Evolutionary conservation across 164 flowering plant genomes (phyloP), one percentile per base, ranked within the genome.

Genomic region (Platanus orientalis): DNA sequence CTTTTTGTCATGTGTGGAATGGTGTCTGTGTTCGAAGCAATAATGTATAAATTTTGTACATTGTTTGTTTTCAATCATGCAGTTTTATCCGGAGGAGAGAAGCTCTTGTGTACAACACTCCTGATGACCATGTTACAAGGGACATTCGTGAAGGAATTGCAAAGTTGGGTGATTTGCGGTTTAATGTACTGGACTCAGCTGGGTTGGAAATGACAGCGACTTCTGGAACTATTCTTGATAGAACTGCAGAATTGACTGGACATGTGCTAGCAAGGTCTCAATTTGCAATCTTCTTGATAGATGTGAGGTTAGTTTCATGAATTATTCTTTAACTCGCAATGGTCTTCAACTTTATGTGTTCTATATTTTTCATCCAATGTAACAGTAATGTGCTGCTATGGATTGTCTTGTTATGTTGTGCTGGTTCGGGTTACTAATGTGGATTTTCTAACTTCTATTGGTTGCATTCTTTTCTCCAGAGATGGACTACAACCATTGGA

Each of bases 81-180:
- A 87, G 97, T 65, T 79, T 94, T 66, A 89, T 89, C 61, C 77
- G 88, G 57, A 84, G 97, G 73, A 88, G 99, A 73, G 97, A 94
- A 78, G 99, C 97, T 60, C 95, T 91, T 67, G 99, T 91, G 20
- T 94, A 83, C 76, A 89, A 94, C 66, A 91, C 97, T 11, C 97
- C 97, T 44, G 89, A 73, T 71, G 99, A 83, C 71, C 99, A 94
- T 80, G 99, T 94, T 45, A 91, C 99, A 21, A 82, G 99, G 40
- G 99, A 94, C 69, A 79, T 94, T 30, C 79, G 97, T 49, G 96
- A 94, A 77, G 99, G 97, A 17, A 67, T 91, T 73, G 99, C 97
- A 19, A 94, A 92, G 67, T 71, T 94, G 74, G 87, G 92, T 50
- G 89, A 91, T 77, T 77, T 94, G 72, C 78, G 97, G 50, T 94